phyloP scores from a whole-genome alignment of 2,329 filamentous ascomycete species.

The Nectriaceae sp. region DNA sequence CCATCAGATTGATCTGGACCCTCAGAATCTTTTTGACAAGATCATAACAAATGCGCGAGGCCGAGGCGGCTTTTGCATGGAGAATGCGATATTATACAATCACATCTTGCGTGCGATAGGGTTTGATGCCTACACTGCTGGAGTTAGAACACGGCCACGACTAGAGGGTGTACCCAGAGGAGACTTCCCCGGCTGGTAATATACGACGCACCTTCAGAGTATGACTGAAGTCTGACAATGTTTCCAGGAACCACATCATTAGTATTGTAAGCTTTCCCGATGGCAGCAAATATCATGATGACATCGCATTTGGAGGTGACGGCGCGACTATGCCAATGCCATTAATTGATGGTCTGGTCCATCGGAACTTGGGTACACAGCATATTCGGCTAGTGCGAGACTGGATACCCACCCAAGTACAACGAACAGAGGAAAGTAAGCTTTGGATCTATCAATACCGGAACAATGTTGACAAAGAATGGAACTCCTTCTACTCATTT shows the following conservation, averaged over 20 bases:
- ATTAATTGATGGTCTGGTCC: slow-evolving; percentile 44
- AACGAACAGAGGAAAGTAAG: slow-evolving; percentile 38
- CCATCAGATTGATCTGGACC: slow-evolving; percentile 44
- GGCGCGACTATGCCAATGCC: slow-evolving; percentile 59
- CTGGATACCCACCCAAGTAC: slow-evolving; percentile 46
- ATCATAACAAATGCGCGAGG: slow-evolving; percentile 44
- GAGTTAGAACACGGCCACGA: slow-evolving; percentile 50
- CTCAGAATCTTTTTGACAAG: slow-evolving; percentile 50
- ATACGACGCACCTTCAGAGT: not conserved
- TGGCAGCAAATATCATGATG: slow-evolving; percentile 52
- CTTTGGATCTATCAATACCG: slow-evolving; percentile 67
- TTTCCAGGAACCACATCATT: slow-evolving; percentile 55
- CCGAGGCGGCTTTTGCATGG: slow-evolving; percentile 63
- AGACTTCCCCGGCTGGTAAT: slow-evolving; percentile 50
- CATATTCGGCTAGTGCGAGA: slow-evolving; percentile 55
- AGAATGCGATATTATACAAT: slow-evolving; percentile 57
- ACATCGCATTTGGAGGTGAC: slow-evolving; percentile 69
- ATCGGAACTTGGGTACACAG: slow-evolving; percentile 54
- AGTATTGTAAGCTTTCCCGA: slow-evolving; percentile 59
- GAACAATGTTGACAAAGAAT: slow-evolving; percentile 48
- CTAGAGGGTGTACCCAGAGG: slow-evolving; percentile 40
- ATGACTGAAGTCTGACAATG: not conserved
- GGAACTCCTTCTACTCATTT: slow-evolving; percentile 67
- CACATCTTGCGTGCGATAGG: slow-evolving; percentile 51
- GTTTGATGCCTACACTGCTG: slow-evolving; percentile 56